These are phyloP conservation scores for Cardiospermum halicacabum DNA, from an alignment of 345 rosid species.

Conservation along the genomic window DNA sequence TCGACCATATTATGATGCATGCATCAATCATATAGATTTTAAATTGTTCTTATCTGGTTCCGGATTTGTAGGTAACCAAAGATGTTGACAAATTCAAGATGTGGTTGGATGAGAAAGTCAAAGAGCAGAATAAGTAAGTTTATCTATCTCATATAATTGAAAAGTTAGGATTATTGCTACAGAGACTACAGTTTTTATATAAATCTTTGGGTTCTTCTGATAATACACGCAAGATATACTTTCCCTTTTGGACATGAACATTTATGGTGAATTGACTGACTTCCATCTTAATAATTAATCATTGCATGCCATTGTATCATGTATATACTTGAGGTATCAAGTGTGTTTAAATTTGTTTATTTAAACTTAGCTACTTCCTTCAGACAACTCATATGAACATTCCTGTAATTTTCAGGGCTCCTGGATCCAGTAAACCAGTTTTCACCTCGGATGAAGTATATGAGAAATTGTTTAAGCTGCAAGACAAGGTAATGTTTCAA, in stretches of 20 bases:
- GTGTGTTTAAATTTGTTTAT: not conserved
- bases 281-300: not conserved
- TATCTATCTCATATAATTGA: too few species aligned
- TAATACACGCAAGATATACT: not conserved
- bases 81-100: constrained; percentile 59
- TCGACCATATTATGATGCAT: not conserved
- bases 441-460: constrained; percentile 82
- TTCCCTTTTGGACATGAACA: not conserved
- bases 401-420: constrained; percentile 34
- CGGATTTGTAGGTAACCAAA: constrained; percentile 42
- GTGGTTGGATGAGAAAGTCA: constrained; percentile 86
- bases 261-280: not conserved
- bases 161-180: not conserved
- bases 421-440: constrained; percentile 52
- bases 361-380: not conserved
- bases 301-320: not conserved
- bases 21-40: not conserved
- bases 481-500: constrained; percentile 62
- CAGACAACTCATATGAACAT: not conserved
- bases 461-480: constrained; percentile 48
- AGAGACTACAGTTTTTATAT: too few species aligned
- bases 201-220: not conserved
- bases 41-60: not conserved
- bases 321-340: not conserved
- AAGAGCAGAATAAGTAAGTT: constrained; percentile 74